Evolutionary conservation across 176 grass and related monocot genomes (phyloP).

Genomic region (Bothriochloa decipiens): DNA sequence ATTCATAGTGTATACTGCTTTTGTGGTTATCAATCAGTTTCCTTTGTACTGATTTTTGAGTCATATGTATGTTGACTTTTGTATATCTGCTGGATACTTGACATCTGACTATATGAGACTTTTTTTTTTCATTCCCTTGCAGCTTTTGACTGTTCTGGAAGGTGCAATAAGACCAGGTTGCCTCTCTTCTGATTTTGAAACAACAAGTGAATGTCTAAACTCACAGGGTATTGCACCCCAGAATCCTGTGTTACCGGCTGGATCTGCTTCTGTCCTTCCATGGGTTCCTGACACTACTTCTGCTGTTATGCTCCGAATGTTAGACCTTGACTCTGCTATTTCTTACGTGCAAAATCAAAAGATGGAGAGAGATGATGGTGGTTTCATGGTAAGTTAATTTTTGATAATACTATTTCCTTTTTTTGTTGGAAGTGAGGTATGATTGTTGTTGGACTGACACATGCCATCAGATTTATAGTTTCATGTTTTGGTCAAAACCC

Average conservation of each 20-base stretch:
- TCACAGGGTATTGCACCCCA: slow-evolving; percentile 42
- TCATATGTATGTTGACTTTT: slow-evolving; percentile 6
- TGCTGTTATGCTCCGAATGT: slow-evolving; percentile 81
- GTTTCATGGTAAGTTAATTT: slow-evolving; percentile 63
- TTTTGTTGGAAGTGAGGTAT: background rate
- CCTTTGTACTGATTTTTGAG: slow-evolving; percentile 16
- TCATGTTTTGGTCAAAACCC: background rate
- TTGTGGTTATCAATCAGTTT: background rate
- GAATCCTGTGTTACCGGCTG: slow-evolving; percentile 39
- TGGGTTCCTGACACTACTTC: slow-evolving; percentile 83
- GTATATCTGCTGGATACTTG: slow-evolving; percentile 12
- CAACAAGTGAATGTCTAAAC: slow-evolving; percentile 71
- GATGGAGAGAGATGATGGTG: slow-evolving; percentile 61
- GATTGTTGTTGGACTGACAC: slow-evolving; percentile 3
- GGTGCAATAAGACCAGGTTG: slow-evolving; percentile 69
- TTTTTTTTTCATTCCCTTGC: slow-evolving; percentile 39
- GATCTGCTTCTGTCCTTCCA: slow-evolving; percentile 81
- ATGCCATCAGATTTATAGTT: slow-evolving; percentile 1
- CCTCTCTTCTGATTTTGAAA: slow-evolving; percentile 87
- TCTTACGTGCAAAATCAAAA: slow-evolving; percentile 76
- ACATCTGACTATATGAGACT: background rate
- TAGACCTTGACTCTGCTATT: slow-evolving; percentile 80
- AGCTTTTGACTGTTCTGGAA: slow-evolving; percentile 89
- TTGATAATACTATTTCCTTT: slow-evolving; percentile 34
- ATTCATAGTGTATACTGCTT: slow-evolving; percentile 18